Conservation (phyloP, 768 basidiomycete genomes). For the Myochromella boudieri region DNA sequence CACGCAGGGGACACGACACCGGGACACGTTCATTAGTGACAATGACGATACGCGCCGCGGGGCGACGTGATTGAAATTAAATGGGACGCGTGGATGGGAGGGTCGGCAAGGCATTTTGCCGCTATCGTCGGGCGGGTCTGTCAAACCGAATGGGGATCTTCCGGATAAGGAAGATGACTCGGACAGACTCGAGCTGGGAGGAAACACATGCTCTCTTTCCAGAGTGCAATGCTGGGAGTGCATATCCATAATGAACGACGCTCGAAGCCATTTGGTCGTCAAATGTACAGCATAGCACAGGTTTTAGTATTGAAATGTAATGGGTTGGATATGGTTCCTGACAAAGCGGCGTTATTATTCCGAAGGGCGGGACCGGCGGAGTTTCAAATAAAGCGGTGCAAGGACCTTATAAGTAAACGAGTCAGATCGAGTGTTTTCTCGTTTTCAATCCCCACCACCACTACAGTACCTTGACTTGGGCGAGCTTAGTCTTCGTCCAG, state of each 20-base stretch:
- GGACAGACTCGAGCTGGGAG: slow-evolving; percentile 12
- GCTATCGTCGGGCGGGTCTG: slow-evolving; percentile 13
- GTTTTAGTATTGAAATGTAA: slow-evolving; percentile 1
- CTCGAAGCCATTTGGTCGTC: background rate
- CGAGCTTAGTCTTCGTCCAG: slow-evolving; percentile 8
- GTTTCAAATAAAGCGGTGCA: slow-evolving; percentile 20
- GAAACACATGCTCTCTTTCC: slow-evolving; percentile 1
- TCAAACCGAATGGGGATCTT: slow-evolving; percentile 3
- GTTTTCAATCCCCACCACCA: slow-evolving; percentile 11
- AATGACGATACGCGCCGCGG: too few relatives aligned
- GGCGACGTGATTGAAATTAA: background rate
- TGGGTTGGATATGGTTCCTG: slow-evolving; percentile 4
- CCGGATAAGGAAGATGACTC: slow-evolving; percentile 15
- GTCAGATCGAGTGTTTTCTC: slow-evolving; percentile 12
- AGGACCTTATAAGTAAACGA: slow-evolving; percentile 14
- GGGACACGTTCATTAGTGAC: too few relatives aligned
- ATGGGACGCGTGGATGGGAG: background rate
- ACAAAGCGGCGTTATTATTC: slow-evolving; percentile 3
- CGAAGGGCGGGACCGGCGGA: slow-evolving; percentile 18
- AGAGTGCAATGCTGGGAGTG: background rate
- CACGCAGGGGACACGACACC: slow-evolving; percentile 1
- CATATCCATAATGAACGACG: background rate
- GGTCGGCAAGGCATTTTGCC: slow-evolving; percentile 7
- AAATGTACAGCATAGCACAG: slow-evolving; percentile 14
- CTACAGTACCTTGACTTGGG: slow-evolving; percentile 6